Evolutionary conservation across 108 stramenopile genomes (phyloP), one percentile per base, ranked within the genome.

Genomic region (Nitzschia putrida): DNA sequence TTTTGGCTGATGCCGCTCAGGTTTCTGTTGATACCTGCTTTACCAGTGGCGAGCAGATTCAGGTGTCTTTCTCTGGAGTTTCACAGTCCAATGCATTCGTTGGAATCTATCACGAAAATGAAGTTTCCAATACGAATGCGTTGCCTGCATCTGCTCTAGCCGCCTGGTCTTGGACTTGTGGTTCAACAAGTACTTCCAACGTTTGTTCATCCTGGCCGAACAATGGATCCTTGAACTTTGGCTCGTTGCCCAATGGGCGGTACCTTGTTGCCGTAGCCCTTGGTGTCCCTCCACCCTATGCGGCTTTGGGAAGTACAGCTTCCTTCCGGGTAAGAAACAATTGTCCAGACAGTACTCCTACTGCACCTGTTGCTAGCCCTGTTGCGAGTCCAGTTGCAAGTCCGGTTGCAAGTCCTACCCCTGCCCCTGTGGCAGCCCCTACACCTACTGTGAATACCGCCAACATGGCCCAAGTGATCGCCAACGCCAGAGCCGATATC

Each of bases 401-500:
- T 49, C 47, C 47, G 3, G 47, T 18, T 1, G 18, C 47, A 2
- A 49, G 29, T 34, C 29, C 29, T 34, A 34, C 29, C 18, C 47
- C 47, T 18, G 18, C 47, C 18, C 47, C 47, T 18, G n/a, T 49
- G 2, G n/a, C 47, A 18, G 18, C 47, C 1, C 34, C 16, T 39
- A 11, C 34, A 0, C n/a, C 58, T 13, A 13, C 39, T 3, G 14
- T 13, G 9, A 16, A 11, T 12, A 23, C 29, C 43, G 44, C 24
- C n/a, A 57, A 7, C 38, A 50, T 34, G 13, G 57, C 13, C 2
- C 9, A n/a, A 8, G 68, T 66, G 16, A 66, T 66, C 12, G 21
- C 8, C 10, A 45, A 53, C 34, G 65, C 65, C 29, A 52, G 52
- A 16, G 26, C 23, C 11, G 52, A 66, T 51, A 52, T 70, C 29